Base-by-base conservation (phyloP, 2,329 filamentous ascomycete genomes). In the Sclerotinia nivalis region DNA sequence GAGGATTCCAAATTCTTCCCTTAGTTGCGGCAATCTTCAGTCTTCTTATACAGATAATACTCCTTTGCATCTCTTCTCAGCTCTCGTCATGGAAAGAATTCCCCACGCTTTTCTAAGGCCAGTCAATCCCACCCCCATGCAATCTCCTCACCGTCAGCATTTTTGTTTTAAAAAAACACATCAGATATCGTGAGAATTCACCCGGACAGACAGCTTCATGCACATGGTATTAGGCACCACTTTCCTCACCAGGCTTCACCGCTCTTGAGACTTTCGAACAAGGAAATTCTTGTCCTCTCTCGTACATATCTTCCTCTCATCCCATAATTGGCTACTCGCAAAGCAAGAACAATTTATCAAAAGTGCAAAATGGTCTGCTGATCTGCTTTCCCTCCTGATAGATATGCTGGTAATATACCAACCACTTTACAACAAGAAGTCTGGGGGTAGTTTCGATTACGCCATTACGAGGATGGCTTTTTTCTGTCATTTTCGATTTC, bases 331-430 rank as follows among this genome's bases (percentile, higher is more conserved):
- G 61, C 47, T 15, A 40, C n/a, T 28, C 20, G 4, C 15, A 20
- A 65, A 52, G 61, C 61, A 65, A 65, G 61, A 65, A n/a, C 61
- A 65, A 65, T 65, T 52, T 52, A 52, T 20, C 13, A 65, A 18
- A 37, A 12, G 31, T 25, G n/a, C 34, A 43, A 43, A 65, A 52
- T 10, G 45, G 34, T 65, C 61, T 52, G 61, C 61, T 65, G 61
- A 65, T 65, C 61, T 43, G 8, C 18, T 25, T 25, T 50, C n/a
- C 22, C 31, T 52, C 22, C 47, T 64, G 31, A 25, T 52, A 25
- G 13, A 37, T 25, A 65, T 65, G 61, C 61, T n/a, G 31, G 61
- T 28, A 52, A 52, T 54, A 65, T 65, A 50, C 15, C 31, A 20
- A n/a, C n/a, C n/a, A 64, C 31, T 64, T 50, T 52, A n/a, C 49